These are phyloP conservation scores for Sphaerulina populicola DNA, from an alignment of 2,329 filamentous ascomycete genomes.

Conservation along the genomic window DNA sequence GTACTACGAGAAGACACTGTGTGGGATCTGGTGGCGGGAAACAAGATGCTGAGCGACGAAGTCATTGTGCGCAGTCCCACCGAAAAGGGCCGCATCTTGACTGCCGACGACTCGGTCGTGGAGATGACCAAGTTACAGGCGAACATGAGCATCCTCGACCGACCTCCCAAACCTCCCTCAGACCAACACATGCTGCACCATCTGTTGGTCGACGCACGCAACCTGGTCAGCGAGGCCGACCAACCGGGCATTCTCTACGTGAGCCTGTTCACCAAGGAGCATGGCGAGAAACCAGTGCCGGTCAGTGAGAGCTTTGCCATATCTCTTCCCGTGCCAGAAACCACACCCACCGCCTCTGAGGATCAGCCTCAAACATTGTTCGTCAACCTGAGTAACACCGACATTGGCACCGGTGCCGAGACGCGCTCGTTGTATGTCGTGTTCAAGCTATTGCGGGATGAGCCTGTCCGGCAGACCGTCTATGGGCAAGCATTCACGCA, in stretches of 20 bases:
- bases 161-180: slow-evolving; percentile 59
- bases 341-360: slow-evolving; percentile 56
- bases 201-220: slow-evolving; percentile 72
- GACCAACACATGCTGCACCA: slow-evolving; percentile 72
- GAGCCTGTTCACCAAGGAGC: slow-evolving; percentile 64
- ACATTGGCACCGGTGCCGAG: slow-evolving; percentile 57
- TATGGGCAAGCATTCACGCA: slow-evolving; percentile 20
- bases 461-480: slow-evolving; percentile 33
- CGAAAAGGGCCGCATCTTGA: slow-evolving; percentile 75
- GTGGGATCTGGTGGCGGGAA: slow-evolving; percentile 89
- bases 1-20: slow-evolving; percentile 78
- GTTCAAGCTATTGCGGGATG: slow-evolving; percentile 63
- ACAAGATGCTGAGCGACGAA: slow-evolving; percentile 87
- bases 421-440: slow-evolving; percentile 70
- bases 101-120: slow-evolving; percentile 85
- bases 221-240: slow-evolving; percentile 67
- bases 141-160: slow-evolving; percentile 86
- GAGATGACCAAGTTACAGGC: slow-evolving; percentile 87
- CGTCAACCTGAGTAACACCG: slow-evolving; percentile 70
- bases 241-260: slow-evolving; percentile 68
- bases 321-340: slow-evolving; percentile 65
- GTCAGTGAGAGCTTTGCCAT: slow-evolving; percentile 79
- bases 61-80: slow-evolving; percentile 88
- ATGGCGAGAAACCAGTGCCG: slow-evolving; percentile 54
- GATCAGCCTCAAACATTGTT: slow-evolving; percentile 76